Percentiles rank a stretch among this genome's conserved stretches.
phyloP scores from a whole-genome alignment of 768 basidiomycete species.

The Amanita rimosa region DNA sequence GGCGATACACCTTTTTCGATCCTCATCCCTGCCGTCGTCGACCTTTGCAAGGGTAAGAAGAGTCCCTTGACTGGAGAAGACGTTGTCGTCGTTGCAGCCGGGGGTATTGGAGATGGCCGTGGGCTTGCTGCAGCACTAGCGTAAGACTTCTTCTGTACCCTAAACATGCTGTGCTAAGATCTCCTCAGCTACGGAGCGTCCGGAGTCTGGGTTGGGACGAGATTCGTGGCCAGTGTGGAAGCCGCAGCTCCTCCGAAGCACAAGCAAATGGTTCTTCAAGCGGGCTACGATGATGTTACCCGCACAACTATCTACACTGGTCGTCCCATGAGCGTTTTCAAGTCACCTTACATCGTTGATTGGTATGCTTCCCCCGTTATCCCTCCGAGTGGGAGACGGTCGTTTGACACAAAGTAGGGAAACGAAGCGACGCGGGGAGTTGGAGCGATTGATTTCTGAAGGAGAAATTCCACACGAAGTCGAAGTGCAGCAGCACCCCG shows the following conservation, averaged over 20 bases:
- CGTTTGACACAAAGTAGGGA: constrained; percentile 33
- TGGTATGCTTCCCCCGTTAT: constrained; percentile 31
- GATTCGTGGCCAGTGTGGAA: constrained; percentile 75
- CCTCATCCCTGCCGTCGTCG: constrained; percentile 74
- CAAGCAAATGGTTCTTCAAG: constrained; percentile 54
- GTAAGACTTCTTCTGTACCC: constrained; percentile 21
- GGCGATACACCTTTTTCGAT: constrained; percentile 75
- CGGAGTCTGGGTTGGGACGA: constrained; percentile 83
- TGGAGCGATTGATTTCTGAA: constrained; percentile 40
- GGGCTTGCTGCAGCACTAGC: constrained; percentile 68
- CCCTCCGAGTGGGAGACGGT: neutral
- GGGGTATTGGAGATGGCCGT: constrained; percentile 76
- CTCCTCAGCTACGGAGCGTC: constrained; percentile 60
- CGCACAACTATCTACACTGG: constrained; percentile 70
- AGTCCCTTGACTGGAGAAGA: constrained; percentile 74
- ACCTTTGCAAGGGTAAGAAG: constrained; percentile 55
- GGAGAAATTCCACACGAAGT: constrained; percentile 71
- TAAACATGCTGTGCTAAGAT: neutral
- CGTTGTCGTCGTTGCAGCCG: constrained; percentile 72
- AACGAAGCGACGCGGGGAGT: constrained; percentile 45
- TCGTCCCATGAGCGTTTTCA: constrained; percentile 72
- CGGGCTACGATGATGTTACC: constrained; percentile 65
- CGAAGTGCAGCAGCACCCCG: constrained; percentile 59
- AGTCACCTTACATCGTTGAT: constrained; percentile 66
- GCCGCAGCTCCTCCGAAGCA: constrained; percentile 69